These are phyloP conservation scores for Cercospora sp. DNA, from an alignment of 2,329 filamentous ascomycete genomes.

Conservation along the genomic window DNA sequence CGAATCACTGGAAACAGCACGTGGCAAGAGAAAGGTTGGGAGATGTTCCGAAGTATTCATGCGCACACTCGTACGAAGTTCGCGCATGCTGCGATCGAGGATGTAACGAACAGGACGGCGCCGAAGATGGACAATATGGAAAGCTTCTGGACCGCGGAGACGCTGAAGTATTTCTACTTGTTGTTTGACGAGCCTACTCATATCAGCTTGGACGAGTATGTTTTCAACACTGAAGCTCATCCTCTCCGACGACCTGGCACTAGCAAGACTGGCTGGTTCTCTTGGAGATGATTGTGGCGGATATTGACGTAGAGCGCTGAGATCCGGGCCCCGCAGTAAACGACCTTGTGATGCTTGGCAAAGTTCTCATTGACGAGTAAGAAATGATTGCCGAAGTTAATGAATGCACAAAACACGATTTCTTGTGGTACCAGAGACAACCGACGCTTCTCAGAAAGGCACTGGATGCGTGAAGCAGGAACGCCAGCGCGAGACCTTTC, in stretches of 20 bases:
- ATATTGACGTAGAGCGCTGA: not conserved
- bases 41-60: constrained; percentile 68
- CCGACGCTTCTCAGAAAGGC: not conserved
- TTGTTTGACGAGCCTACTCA: constrained; percentile 60
- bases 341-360: no score
- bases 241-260: constrained; percentile 36
- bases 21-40: constrained; percentile 70
- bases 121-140: constrained; percentile 64
- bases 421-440: not conserved
- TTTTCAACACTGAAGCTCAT: constrained; percentile 51
- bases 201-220: constrained; percentile 58
- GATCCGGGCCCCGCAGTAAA: not conserved
- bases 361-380: no score
- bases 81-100: constrained; percentile 65
- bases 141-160: constrained; percentile 72
- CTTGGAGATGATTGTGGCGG: not conserved
- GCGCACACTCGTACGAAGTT: constrained; percentile 61
- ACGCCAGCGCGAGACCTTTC: not conserved
- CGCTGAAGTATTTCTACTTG: constrained; percentile 66
- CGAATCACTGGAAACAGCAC: constrained; percentile 66
- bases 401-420: not conserved
- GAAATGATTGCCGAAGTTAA: no score
- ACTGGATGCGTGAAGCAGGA: not conserved
- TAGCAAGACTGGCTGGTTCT: constrained; percentile 9
- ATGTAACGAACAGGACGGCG: constrained; percentile 58